phyloP scores from a whole-genome alignment of 805 yeast genomes.

The Blastobotrys parvus region DNA sequence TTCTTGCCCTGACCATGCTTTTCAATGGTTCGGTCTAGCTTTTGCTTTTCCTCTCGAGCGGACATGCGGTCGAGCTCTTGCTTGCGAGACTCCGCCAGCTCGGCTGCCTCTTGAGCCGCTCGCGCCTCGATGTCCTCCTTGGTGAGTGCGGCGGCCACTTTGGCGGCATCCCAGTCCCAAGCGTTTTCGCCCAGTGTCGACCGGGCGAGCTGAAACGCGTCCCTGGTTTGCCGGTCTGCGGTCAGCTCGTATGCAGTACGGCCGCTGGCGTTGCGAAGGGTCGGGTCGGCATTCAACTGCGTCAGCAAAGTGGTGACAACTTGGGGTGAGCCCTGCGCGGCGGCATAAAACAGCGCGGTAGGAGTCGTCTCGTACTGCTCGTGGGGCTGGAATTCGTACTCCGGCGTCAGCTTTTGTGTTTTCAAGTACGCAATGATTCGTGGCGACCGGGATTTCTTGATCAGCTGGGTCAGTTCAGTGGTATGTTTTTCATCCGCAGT shows the following conservation, averaged over 20 bases:
- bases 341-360: conserved; percentile 70
- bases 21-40: conserved; percentile 11
- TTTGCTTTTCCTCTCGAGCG: conserved; percentile 68
- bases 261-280: conserved; percentile 41
- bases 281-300: conserved; percentile 65
- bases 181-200: conserved; percentile 55
- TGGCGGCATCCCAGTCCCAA: conserved; percentile 63
- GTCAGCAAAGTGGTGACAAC: conserved; percentile 55
- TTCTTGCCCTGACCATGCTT: conserved; percentile 20
- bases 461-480: conserved; percentile 44
- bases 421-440: conserved; percentile 54
- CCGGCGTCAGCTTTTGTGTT: conserved; percentile 45
- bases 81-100: conserved; percentile 15
- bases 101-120: conserved; percentile 13
- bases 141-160: conserved; percentile 48
- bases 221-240: conserved; percentile 30
- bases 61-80: conserved; percentile 53
- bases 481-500: conserved; percentile 43
- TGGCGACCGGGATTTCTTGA: conserved; percentile 74
- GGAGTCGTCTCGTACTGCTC: conserved; percentile 49
- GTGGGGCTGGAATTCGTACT: conserved; percentile 50
- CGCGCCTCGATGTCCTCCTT: conserved; percentile 27
- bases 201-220: conserved; percentile 64
- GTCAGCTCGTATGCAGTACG: conserved; percentile 66
- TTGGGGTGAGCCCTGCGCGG: conserved; percentile 56